These are phyloP conservation scores for Murraya paniculata DNA, from an alignment of 345 rosid genomes.

Conservation along the genomic window DNA sequence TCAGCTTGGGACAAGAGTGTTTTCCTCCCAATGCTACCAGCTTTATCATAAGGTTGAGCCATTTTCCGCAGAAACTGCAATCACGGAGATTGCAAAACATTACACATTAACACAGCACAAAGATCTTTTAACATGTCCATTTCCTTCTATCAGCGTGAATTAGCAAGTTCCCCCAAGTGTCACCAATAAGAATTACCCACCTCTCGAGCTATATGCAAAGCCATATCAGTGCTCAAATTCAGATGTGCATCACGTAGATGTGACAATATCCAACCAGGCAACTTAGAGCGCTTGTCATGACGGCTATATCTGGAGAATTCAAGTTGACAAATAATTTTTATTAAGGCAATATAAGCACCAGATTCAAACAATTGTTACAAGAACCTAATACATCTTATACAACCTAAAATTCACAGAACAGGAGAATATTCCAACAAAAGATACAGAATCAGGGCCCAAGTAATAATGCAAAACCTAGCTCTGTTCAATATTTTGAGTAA, in stretches of 20 bases:
- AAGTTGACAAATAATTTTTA: neutral
- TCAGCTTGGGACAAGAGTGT: conserved; percentile 87
- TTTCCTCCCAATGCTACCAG: conserved; percentile 53
- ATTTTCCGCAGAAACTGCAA: conserved; percentile 85
- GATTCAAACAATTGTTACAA: neutral
- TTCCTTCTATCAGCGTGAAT: neutral
- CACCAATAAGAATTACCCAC: conserved; percentile 25
- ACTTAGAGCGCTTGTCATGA: conserved; percentile 92
- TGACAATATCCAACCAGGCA: conserved; percentile 96
- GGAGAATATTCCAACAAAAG: neutral
- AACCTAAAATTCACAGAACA: neutral
- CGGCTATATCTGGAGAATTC: conserved; percentile 77
- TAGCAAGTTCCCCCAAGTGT: neutral
- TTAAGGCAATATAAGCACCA: neutral
- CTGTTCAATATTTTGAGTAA: neutral
- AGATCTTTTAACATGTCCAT: neutral
- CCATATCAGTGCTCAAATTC: conserved; percentile 99
- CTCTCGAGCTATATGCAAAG: conserved; percentile 88
- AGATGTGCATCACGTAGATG: conserved; percentile 83
- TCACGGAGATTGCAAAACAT: neutral
- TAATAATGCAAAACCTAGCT: neutral
- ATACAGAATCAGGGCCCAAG: neutral
- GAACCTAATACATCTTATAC: neutral
- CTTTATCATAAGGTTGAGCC: conserved; percentile 95
- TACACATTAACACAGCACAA: neutral